A percentile compares a stretch with the other conserved stretches of the same genome.
These are phyloP conservation scores for Bombardia bombarda DNA, from an alignment of 495 filamentous ascomycete genomes.

Conservation along the genomic window DNA sequence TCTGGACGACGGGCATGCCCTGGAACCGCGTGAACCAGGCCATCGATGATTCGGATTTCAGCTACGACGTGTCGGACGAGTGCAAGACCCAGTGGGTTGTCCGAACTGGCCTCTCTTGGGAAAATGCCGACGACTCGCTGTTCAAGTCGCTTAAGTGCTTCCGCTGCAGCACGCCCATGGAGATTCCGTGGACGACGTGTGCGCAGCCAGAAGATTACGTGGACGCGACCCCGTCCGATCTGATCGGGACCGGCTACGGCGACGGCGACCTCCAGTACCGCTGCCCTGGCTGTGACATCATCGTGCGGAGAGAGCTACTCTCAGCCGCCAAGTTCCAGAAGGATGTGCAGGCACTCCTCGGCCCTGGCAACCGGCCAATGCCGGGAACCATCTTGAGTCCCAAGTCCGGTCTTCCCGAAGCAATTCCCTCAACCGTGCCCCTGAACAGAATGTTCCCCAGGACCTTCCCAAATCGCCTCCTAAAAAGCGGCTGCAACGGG, in stretches of 20 bases:
- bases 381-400: slow-evolving; percentile 53
- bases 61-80: slow-evolving; percentile 45
- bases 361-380: slow-evolving; percentile 40
- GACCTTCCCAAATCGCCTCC: slow-evolving; percentile 55
- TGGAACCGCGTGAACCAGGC: slow-evolving; percentile 56
- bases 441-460: slow-evolving; percentile 18
- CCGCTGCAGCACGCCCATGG: slow-evolving; percentile 34
- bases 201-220: slow-evolving; percentile 22
- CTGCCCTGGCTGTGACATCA: slow-evolving; percentile 41
- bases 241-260: slow-evolving; percentile 52
- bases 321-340: slow-evolving; percentile 47
- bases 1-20: slow-evolving; percentile 64
- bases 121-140: slow-evolving; percentile 45
- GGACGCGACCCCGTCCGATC: slow-evolving; percentile 4
- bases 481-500: slow-evolving; percentile 27
- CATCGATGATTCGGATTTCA: slow-evolving; percentile 62
- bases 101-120: slow-evolving; percentile 49
- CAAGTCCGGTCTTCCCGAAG: slow-evolving; percentile 26
- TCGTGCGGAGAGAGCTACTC: slow-evolving; percentile 47
- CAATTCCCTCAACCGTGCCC: neutral
- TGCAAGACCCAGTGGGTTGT: slow-evolving; percentile 41
- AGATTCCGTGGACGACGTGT: slow-evolving; percentile 56
- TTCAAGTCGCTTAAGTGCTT: slow-evolving; percentile 50
- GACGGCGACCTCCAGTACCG: slow-evolving; percentile 46
- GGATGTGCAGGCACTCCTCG: slow-evolving; percentile 42